These are phyloP conservation scores for Porcisia hertigi DNA, from an alignment of 208 protist genomes.

Conservation along the genomic window DNA sequence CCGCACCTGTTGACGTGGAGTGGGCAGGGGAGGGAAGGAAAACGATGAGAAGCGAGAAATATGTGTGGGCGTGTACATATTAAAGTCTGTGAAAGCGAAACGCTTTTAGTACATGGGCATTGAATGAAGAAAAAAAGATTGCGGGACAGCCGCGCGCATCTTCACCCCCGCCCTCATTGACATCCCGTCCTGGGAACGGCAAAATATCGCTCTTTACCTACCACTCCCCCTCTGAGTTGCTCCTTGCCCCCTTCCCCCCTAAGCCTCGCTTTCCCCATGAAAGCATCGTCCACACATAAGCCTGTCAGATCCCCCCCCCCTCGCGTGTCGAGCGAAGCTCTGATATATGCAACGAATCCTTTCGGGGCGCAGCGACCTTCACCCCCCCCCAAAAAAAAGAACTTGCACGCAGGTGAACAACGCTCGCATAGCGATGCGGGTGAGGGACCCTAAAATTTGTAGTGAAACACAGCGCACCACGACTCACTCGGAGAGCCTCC, in stretches of 20 bases:
- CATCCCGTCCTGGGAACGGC: background rate
- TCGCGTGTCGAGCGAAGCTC: background rate
- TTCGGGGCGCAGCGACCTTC: background rate
- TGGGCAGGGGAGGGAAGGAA: too few species aligned
- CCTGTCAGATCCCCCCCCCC: too few species aligned
- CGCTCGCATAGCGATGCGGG: background rate
- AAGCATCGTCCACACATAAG: background rate
- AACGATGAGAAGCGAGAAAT: too few species aligned
- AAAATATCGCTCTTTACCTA: background rate
- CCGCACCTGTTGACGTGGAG: too few species aligned
- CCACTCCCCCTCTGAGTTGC: slow-evolving; percentile 5
- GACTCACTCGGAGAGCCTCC: background rate
- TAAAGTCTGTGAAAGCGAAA: too few species aligned
- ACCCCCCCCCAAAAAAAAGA: background rate
- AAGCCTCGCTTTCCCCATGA: background rate
- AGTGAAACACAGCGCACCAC: background rate
- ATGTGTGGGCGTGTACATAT: too few species aligned
- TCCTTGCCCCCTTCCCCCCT: background rate
- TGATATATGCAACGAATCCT: background rate
- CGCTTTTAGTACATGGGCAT: too few species aligned
- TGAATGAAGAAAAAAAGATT: background rate
- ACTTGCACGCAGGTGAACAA: background rate
- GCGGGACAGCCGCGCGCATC: background rate
- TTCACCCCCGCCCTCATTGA: background rate
- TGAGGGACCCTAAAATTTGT: background rate